phyloP scores from a whole-genome alignment of 352 stramenopile species.

The Thraustotheca clavata region DNA sequence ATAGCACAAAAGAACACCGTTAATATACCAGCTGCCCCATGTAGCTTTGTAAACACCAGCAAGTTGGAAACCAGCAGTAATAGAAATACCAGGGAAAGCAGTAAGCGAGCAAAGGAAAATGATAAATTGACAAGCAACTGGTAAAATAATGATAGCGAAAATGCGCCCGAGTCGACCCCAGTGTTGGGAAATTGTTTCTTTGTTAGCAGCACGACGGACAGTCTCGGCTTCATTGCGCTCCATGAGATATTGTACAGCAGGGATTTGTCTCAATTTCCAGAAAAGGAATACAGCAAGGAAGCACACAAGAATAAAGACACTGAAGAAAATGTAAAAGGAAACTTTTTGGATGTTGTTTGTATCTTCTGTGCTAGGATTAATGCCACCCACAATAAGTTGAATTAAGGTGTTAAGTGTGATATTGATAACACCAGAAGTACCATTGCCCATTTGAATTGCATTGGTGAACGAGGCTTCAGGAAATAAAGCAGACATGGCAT shows the following conservation, averaged over 20 bases:
- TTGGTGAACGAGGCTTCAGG: conserved; percentile 51
- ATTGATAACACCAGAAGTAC: conserved; percentile 41
- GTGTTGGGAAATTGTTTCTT: conserved; percentile 24
- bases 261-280: conserved; percentile 26
- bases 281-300: conserved; percentile 42
- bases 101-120: conserved; percentile 50
- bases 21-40: conserved; percentile 39
- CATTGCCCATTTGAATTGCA: conserved; percentile 55
- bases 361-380: conserved; percentile 32
- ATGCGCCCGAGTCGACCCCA: conserved; percentile 38
- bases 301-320: conserved; percentile 41
- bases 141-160: conserved; percentile 40
- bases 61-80: conserved; percentile 26
- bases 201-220: conserved; percentile 25
- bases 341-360: conserved; percentile 18
- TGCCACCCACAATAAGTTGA: conserved; percentile 39
- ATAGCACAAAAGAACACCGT: conserved; percentile 43
- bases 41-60: neutral
- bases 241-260: conserved; percentile 41
- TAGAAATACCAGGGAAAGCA: conserved; percentile 45
- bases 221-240: conserved; percentile 35
- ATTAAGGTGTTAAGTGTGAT: conserved; percentile 50
- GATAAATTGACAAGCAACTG: conserved; percentile 39
- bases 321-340: conserved; percentile 61
- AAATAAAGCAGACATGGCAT: conserved; percentile 50